phyloP scores from a whole-genome alignment of 225 moss, liverwort and hornwort species.

The Bryum argenteum region DNA sequence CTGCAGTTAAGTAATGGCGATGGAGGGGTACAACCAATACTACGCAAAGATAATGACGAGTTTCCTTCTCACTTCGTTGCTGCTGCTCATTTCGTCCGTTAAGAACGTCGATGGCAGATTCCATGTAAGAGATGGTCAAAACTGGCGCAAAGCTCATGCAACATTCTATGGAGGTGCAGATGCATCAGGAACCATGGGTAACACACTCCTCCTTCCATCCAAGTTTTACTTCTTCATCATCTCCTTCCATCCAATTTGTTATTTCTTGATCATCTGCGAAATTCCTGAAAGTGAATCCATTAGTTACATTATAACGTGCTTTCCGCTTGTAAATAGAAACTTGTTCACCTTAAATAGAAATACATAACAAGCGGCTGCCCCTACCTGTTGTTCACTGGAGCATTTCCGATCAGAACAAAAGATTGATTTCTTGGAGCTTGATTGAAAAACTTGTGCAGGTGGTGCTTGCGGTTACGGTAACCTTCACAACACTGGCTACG shows the following conservation, averaged over 20 bases:
- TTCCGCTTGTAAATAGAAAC: background rate
- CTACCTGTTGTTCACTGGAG: background rate
- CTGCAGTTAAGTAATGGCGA: conserved; percentile 42
- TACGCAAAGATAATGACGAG: conserved; percentile 17
- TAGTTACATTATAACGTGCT: background rate
- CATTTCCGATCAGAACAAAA: background rate
- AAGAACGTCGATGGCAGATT: conserved; percentile 38
- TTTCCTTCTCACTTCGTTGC: conserved; percentile 36
- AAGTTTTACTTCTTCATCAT: too few species aligned
- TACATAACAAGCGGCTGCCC: background rate
- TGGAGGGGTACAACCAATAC: conserved; percentile 34
- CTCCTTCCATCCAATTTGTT: too few species aligned
- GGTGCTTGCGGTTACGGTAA: conserved; percentile 66
- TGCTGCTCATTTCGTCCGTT: conserved; percentile 36
- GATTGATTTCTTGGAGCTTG: background rate
- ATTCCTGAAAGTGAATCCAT: conserved; percentile 8
- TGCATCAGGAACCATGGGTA: conserved; percentile 74
- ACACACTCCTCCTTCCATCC: background rate
- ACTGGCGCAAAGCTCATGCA: conserved; percentile 62
- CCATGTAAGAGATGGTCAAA: conserved; percentile 45
- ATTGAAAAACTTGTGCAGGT: conserved; percentile 39
- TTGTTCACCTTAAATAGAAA: background rate
- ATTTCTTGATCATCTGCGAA: too few species aligned
- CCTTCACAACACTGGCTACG: conserved; percentile 59
- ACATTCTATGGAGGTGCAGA: conserved; percentile 67